Conservation (phyloP, 2,329 filamentous ascomycete genomes). For the Xylaria sp. region DNA sequence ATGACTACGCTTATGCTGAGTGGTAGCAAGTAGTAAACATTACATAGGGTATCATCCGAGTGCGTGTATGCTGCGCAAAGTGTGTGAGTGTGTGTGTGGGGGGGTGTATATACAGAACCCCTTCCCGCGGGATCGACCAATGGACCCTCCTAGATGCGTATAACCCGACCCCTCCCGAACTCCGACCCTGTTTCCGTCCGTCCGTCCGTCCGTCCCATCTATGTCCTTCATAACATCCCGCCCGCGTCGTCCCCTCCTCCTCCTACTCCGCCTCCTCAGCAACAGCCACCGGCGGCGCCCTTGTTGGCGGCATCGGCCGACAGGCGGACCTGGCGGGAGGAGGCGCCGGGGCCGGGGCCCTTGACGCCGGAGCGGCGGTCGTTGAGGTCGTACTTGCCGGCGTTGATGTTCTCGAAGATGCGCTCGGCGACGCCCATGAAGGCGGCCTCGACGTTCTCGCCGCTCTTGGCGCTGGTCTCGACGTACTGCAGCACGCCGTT, state of each 20-base stretch:
- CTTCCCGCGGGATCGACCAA: constrained; percentile 16
- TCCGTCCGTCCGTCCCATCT: not conserved
- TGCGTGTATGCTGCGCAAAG: constrained; percentile 12
- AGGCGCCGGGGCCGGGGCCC: constrained; percentile 58
- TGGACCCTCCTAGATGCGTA: no score
- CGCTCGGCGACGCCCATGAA: constrained; percentile 92
- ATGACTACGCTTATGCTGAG: constrained; percentile 10
- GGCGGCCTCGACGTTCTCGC: constrained; percentile 89
- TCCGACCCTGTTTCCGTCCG: not conserved
- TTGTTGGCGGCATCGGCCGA: constrained; percentile 44
- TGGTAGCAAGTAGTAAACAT: constrained; percentile 27
- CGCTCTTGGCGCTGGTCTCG: constrained; percentile 94
- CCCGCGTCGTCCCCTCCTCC: constrained; percentile 9
- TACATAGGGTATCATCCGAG: constrained; percentile 37
- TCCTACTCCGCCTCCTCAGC: constrained; percentile 39
- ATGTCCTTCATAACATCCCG: not conserved
- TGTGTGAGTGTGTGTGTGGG: constrained; percentile 16
- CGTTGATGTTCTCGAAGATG: constrained; percentile 96
- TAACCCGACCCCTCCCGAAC: not conserved
- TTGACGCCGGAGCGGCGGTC: constrained; percentile 93
- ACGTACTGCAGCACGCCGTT: constrained; percentile 93
- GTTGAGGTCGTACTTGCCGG: constrained; percentile 91
- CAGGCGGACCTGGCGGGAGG: constrained; percentile 49
- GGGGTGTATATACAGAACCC: constrained; percentile 29
- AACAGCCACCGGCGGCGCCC: constrained; percentile 49